A percentile compares a stretch with the other conserved stretches of the same genome.
phyloP scores from a whole-genome alignment of 179 eudicot genomes.

The Beta macrorhiza region DNA sequence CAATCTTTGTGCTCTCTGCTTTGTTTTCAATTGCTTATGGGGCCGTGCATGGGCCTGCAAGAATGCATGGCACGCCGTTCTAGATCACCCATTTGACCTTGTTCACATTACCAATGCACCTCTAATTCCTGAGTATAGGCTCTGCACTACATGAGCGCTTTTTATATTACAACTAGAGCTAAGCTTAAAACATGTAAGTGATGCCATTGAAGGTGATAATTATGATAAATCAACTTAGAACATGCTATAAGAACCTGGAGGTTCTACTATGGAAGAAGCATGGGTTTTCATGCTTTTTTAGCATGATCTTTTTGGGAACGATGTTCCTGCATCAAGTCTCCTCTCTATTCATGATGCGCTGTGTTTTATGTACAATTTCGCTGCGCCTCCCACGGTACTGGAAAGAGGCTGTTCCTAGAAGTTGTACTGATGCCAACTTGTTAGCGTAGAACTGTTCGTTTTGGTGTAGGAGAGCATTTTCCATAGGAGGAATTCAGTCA shows the following conservation, averaged over 20 bases:
- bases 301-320: not conserved
- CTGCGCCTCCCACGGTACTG: not conserved
- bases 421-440: not conserved
- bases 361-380: not conserved
- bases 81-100: not conserved
- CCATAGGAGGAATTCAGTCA: not conserved
- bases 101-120: too few relatives aligned
- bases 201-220: not conserved
- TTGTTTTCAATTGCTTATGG: not conserved
- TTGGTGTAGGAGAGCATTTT: not conserved
- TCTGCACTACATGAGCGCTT: not conserved
- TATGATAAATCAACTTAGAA: not conserved
- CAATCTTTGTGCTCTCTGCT: not conserved
- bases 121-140: not conserved
- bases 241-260: not conserved
- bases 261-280: not conserved
- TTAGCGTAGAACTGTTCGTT: not conserved
- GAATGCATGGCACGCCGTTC: not conserved
- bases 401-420: not conserved
- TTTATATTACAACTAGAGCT: not conserved
- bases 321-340: not conserved
- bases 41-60: not conserved
- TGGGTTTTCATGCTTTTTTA: not conserved
- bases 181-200: not conserved
- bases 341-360: constrained; percentile 1